Base-by-base conservation (phyloP, 2,329 filamentous ascomycete genomes). In the Phyllosticta paracitricarpa region DNA sequence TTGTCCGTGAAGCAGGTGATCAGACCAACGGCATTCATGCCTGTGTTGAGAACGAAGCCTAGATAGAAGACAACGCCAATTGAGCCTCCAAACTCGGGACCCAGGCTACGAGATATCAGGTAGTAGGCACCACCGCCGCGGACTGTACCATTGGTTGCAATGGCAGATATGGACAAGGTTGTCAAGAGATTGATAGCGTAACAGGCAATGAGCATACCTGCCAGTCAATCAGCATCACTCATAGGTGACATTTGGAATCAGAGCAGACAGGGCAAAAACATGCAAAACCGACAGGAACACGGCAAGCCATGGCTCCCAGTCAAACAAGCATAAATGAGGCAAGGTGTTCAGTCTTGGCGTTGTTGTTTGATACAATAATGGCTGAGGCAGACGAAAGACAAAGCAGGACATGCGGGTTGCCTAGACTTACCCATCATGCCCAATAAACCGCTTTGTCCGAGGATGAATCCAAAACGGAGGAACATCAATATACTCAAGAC, bases 401-500 rank as follows among this genome's bases (percentile, higher is more conserved):
- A 52, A 57, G 25, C 33, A 61, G 35, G 25, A 2, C 26, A 9
- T 12, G 12, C 22, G 5, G 12, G 17, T 33, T 19, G 17, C 6
- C 6, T n/a, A n/a, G 51, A 70, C 79, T 72, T 77, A 89, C 89
- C 88, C 70, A 95, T 78, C 73, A 91, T 94, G 57, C 89, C 91
- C 53, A 93, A 65, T 54, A 95, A 78, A 24, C 91, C 91, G 64
- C 88, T 82, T 70, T 93, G 88, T 8, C 90, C 91, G 24, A 95
- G 79, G 62, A 96, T 89, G 67, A 91, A 86, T 24, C 91, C 90
- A 72, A 96, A 96, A 24, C 91, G 84, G 68, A 96, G 79, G 75
- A 96, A 96, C 89, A 96, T 95, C 64, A 96, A 82, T 73, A 96
- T 95, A 68, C 89, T 93, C 66, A 95, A 77, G 52, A 96, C 91